Base-by-base conservation (phyloP, 2,329 filamentous ascomycete species). In the Colletotrichum higginsianum region DNA sequence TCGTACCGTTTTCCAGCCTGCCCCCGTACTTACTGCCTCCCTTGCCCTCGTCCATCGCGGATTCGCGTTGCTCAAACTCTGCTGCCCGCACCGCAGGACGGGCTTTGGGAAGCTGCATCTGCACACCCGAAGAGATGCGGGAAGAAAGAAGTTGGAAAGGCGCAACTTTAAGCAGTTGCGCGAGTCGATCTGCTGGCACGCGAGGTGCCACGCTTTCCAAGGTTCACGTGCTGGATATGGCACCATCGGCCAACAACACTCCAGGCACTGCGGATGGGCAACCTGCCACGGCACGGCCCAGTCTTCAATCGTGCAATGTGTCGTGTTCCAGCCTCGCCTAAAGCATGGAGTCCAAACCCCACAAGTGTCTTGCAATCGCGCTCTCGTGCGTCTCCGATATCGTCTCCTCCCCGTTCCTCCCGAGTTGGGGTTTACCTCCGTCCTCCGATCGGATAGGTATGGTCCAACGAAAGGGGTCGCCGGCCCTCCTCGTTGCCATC, bases 271-370 rank as follows among this genome's bases (percentile, higher is more conserved):
- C n/a, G 23, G 46, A 49, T 35, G 46, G 52, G 55, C 23, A 40
- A 15, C 57, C 57, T 46, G 35, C 2, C 53, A 30, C 7, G 21
- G 21, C 62, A 21, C n/a, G 50, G 30, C 30, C 30, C 62, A 65
- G 26, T 57, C 52, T 58, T 50, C 30, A 7, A 35, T 23, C 46
- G 21, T 57, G 47, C 55, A 61, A 67, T 61, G 44, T 66, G 50
- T 72, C 60, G n/a, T 61, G 62, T 72, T 72, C 66, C 70, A 70
- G 70, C 70, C 70, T 72, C 46, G 70, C 56, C 60, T 40, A 57
- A 55, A 60, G 66, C 70, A 72, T 71, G 70, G 57, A 71, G 70
- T 72, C 55, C 52, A 67, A 56, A 55, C 56, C 62, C 52, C 26
- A 47, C 60, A 70, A 15, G 47, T 65, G 66, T 72, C 70, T 72